Conservation (phyloP, 345 rosid species). For the Lepidium africanum region DNA sequence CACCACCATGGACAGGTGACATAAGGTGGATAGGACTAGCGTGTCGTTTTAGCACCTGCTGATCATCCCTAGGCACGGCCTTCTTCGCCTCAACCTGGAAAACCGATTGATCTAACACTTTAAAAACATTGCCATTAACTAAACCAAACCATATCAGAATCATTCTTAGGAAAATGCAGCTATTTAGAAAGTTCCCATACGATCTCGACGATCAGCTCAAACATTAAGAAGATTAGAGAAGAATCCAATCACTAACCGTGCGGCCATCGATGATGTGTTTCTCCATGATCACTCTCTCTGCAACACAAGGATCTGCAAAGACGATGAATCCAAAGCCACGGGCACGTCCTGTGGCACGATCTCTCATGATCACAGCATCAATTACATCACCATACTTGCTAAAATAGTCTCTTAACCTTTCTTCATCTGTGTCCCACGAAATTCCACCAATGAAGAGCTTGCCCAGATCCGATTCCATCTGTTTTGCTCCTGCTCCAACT, state of each 20-base stretch:
- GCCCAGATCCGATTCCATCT: constrained; percentile 88
- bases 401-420: constrained; percentile 77
- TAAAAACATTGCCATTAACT: not conserved
- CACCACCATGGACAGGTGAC: constrained; percentile 30
- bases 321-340: constrained; percentile 96
- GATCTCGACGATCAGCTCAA: not conserved
- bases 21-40: constrained; percentile 34
- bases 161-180: not conserved
- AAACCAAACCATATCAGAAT: not conserved
- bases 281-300: constrained; percentile 84
- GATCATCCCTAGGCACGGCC: constrained; percentile 87
- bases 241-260: constrained; percentile 43
- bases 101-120: not conserved
- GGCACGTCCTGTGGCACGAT: constrained; percentile 91
- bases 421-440: constrained; percentile 98
- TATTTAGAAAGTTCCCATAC: not conserved
- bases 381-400: constrained; percentile 76
- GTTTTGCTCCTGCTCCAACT: constrained; percentile 24
- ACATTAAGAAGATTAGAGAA: not conserved
- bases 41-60: constrained; percentile 49
- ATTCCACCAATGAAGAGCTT: constrained; percentile 99
- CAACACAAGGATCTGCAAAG: constrained; percentile 74
- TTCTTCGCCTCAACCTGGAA: constrained; percentile 92
- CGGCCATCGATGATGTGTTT: constrained; percentile 92
- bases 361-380: constrained; percentile 97